Base-by-base conservation (phyloP, 345 rosid genomes). In the Acer yangbiense region DNA sequence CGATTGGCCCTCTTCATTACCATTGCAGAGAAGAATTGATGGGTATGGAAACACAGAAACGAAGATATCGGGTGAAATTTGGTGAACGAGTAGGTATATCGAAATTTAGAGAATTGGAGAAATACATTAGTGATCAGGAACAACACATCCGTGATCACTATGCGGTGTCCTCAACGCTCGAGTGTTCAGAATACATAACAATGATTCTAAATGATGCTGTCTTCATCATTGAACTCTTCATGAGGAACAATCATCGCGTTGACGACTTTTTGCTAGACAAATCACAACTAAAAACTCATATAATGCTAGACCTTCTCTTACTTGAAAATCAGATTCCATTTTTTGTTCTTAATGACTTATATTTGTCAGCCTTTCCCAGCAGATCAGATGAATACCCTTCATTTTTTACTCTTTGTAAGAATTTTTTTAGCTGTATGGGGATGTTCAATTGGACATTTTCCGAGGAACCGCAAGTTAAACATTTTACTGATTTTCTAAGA, bases 301-400 rank as follows among this genome's bases (percentile, higher is more conserved):
- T 71, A 2, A 63, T 21, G 2, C 25, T 50, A n/a, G 81, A 71
- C 48, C 43, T 78, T 44, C 18, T 71, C 6, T 41, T 78, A 44
- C 76, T 78, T 7, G 76, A 78, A 72, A 78, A 72, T 52, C 76
- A 78, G 60, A 65, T 78, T 9, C 76, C 81, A 4, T 78, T 64
- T 23, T 71, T 35, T 2, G 7, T 71, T 25, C 71, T 78, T 7
- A 4, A 65, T 0, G 1, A 54, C 9, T 13, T 78, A 32, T 78
- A 78, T 2, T 0, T 9, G 2, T 71, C 25, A 50, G 66, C 72
- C 55, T 41, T 23, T n/a, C n/a, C n/a, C n/a, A n/a, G n/a, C n/a
- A n/a, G n/a, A n/a, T n/a, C n/a, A n/a, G n/a, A n/a, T n/a, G n/a
- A n/a, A n/a, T n/a, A n/a, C n/a, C n/a, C n/a, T n/a, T n/a, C n/a